Percentiles rank a stretch among this genome's conserved stretches.
Conservation (phyloP, 352 stramenopile species). For the Phytophthora idaei region DNA sequence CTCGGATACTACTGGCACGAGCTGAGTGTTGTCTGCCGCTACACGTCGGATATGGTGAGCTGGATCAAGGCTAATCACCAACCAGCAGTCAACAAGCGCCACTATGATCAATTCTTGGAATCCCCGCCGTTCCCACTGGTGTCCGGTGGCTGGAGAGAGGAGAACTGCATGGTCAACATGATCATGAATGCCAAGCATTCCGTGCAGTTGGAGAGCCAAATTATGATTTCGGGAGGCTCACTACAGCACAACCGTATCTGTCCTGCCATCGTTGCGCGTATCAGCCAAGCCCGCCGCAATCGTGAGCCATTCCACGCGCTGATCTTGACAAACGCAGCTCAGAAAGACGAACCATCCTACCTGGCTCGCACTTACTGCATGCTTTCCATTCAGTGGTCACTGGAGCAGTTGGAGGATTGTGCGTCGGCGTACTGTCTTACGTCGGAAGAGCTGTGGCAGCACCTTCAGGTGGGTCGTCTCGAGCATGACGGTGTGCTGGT, state of each 20-base stretch:
- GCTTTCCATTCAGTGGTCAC: slow-evolving; percentile 80
- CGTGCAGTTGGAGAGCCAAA: slow-evolving; percentile 82
- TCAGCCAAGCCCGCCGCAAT: slow-evolving; percentile 43
- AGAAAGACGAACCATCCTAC: slow-evolving; percentile 80
- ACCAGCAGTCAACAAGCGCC: slow-evolving; percentile 41
- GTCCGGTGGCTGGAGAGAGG: slow-evolving; percentile 73
- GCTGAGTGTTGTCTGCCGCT: slow-evolving; percentile 60
- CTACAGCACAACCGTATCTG: slow-evolving; percentile 81
- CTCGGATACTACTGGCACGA: slow-evolving; percentile 85
- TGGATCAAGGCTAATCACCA: slow-evolving; percentile 71
- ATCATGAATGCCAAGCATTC: slow-evolving; percentile 69
- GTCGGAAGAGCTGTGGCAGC: slow-evolving; percentile 40
- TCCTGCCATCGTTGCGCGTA: slow-evolving; percentile 61
- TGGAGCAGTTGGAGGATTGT: slow-evolving; percentile 69
- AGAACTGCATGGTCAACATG: slow-evolving; percentile 86
- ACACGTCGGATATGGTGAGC: slow-evolving; percentile 54
- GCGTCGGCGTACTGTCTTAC: slow-evolving; percentile 53
- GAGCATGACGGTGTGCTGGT: slow-evolving; percentile 54
- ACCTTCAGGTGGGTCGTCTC: slow-evolving; percentile 59
- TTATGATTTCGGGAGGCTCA: slow-evolving; percentile 73
- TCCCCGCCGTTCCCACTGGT: slow-evolving; percentile 72
- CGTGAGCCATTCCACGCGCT: slow-evolving; percentile 59
- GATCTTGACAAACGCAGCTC: slow-evolving; percentile 74
- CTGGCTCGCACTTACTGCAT: slow-evolving; percentile 78
- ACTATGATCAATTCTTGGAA: slow-evolving; percentile 65